Conservation (phyloP, 2,329 filamentous ascomycete species). For the Pseudocercospora crystallina region DNA sequence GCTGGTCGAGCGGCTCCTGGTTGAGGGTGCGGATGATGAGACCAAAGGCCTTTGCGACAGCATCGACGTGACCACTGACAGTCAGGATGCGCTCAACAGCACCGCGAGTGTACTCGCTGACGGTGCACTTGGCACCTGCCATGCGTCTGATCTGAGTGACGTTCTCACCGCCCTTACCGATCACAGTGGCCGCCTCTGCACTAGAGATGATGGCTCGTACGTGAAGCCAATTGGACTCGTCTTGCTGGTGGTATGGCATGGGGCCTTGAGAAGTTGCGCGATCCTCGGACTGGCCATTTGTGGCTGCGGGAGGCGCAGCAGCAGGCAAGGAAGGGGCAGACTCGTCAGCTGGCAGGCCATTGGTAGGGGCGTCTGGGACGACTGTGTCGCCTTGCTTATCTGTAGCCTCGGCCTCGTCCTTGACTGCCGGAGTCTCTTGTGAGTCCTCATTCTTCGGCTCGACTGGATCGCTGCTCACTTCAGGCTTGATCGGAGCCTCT, state of each 20-base stretch:
- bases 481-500: slow-evolving; percentile 26
- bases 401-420: slow-evolving; percentile 44
- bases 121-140: slow-evolving; percentile 96
- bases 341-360: slow-evolving; percentile 45
- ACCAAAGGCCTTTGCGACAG: slow-evolving; percentile 96
- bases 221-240: slow-evolving; percentile 96
- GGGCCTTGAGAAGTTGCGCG: slow-evolving; percentile 44
- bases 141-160: slow-evolving; percentile 94
- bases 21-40: slow-evolving; percentile 97
- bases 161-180: slow-evolving; percentile 98
- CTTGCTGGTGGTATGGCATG: slow-evolving; percentile 59
- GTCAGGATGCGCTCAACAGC: slow-evolving; percentile 97
- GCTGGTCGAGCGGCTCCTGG: slow-evolving; percentile 85
- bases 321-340: slow-evolving; percentile 5
- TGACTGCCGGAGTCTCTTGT: slow-evolving; percentile 31
- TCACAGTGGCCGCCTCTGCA: slow-evolving; percentile 94
- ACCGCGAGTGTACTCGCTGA: slow-evolving; percentile 96
- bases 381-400: slow-evolving; percentile 68
- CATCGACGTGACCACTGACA: slow-evolving; percentile 93
- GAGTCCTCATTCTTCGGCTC: slow-evolving; percentile 25
- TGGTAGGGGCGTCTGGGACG: slow-evolving; percentile 59
- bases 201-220: slow-evolving; percentile 96
- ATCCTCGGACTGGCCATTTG: slow-evolving; percentile 53
- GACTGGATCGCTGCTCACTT: slow-evolving; percentile 42
- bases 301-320: slow-evolving; percentile 18